phyloP scores from a whole-genome alignment of 106 monocot genomes.

The Agapanthus africanus region DNA sequence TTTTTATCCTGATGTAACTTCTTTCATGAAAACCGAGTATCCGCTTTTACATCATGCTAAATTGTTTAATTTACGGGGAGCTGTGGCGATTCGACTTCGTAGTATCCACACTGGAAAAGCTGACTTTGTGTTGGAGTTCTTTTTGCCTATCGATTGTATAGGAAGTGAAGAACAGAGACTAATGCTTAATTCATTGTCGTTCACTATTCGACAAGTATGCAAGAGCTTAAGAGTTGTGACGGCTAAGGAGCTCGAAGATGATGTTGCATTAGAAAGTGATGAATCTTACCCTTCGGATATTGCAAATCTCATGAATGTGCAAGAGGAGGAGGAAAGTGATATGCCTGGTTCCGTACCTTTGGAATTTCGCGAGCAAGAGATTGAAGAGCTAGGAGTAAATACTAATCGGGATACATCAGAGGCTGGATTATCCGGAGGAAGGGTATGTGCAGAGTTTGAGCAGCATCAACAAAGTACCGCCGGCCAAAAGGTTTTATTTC shows the following conservation, averaged over 20 bases:
- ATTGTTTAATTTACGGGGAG: constrained; percentile 50
- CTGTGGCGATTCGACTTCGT: constrained; percentile 72
- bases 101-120: constrained; percentile 29
- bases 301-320: constrained; percentile 14
- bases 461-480: constrained; percentile 10
- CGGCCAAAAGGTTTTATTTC: constrained; percentile 5
- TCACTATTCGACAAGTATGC: constrained; percentile 52
- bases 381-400: constrained; percentile 22
- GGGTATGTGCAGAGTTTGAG: constrained; percentile 14
- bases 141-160: constrained; percentile 52
- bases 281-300: constrained; percentile 16
- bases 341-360: constrained; percentile 1
- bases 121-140: constrained; percentile 83
- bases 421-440: neutral
- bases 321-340: constrained; percentile 13
- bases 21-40: constrained; percentile 54
- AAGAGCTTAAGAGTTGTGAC: constrained; percentile 43
- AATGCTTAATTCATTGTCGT: constrained; percentile 58
- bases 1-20: constrained; percentile 51
- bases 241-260: constrained; percentile 40
- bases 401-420: constrained; percentile 18
- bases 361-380: constrained; percentile 16
- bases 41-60: constrained; percentile 79
- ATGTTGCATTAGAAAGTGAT: constrained; percentile 19
- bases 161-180: constrained; percentile 39